A percentile compares a stretch with the other conserved stretches of the same genome.
Evolutionary conservation across 768 basidiomycete genomes (phyloP).

Genomic region (Suillus occidentalis): DNA sequence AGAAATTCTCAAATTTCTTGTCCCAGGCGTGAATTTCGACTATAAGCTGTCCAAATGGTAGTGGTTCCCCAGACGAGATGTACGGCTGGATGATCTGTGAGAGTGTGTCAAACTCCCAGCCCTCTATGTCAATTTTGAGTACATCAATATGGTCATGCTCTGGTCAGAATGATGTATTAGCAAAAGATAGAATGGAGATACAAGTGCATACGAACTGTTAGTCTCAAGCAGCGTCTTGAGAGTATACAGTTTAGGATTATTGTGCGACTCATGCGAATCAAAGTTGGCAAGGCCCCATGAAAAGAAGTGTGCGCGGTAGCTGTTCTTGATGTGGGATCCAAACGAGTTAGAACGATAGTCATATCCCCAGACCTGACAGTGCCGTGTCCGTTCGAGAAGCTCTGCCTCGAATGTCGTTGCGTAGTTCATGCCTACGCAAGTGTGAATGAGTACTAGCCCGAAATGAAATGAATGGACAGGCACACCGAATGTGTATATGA

Average conservation of each 20-base stretch:
- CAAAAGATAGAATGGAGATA: slow-evolving; percentile 2
- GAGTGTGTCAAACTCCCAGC: slow-evolving; percentile 47
- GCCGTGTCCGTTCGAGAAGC: slow-evolving; percentile 44
- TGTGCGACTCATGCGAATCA: slow-evolving; percentile 35
- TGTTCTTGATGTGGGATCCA: slow-evolving; percentile 33
- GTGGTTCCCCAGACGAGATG: slow-evolving; percentile 33
- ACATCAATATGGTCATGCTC: slow-evolving; percentile 40
- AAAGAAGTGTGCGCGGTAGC: slow-evolving; percentile 42
- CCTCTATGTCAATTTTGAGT: slow-evolving; percentile 49
- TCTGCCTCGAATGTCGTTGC: slow-evolving; percentile 67
- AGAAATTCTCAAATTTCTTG: slow-evolving; percentile 36
- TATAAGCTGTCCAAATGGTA: slow-evolving; percentile 49
- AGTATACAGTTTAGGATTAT: slow-evolving; percentile 43
- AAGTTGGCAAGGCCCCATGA: slow-evolving; percentile 39
- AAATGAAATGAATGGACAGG: neutral
- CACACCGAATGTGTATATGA: slow-evolving; percentile 63
- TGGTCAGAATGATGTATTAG: slow-evolving; percentile 10
- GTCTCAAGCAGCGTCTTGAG: slow-evolving; percentile 44
- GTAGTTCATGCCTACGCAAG: slow-evolving; percentile 45
- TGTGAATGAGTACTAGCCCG: neutral
- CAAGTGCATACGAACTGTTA: slow-evolving; percentile 33
- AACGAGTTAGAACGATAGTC: slow-evolving; percentile 44
- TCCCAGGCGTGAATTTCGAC: slow-evolving; percentile 45
- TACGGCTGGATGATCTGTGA: slow-evolving; percentile 39
- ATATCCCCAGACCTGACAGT: slow-evolving; percentile 63